Conservation (phyloP, 805 yeast genomes). For the Nakazawaea laoshanensis region DNA sequence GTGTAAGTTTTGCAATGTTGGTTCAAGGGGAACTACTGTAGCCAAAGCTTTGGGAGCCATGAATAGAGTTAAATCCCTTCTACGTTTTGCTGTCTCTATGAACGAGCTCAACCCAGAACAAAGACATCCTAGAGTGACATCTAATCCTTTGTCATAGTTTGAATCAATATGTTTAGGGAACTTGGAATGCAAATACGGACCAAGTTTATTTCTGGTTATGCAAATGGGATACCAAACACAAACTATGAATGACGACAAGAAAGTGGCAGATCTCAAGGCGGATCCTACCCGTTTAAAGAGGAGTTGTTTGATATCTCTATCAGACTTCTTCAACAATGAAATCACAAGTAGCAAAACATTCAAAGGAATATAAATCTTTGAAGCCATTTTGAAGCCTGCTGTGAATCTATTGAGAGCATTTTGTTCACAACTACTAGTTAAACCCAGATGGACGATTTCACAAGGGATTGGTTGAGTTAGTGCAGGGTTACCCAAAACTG, state of each 20-base stretch:
- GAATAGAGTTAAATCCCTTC: conserved; percentile 39
- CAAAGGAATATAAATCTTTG: conserved; percentile 31
- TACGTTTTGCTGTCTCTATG: conserved; percentile 29
- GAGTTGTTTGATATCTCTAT: conserved; percentile 13
- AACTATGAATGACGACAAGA: conserved; percentile 32
- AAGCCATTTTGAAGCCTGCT: conserved; percentile 32
- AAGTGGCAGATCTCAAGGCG: conserved; percentile 31
- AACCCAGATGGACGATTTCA: conserved; percentile 30
- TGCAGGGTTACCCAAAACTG: conserved; percentile 21
- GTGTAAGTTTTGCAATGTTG: conserved; percentile 2
- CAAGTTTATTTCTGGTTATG: conserved; percentile 28
- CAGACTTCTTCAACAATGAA: conserved; percentile 9
- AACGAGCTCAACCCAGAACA: conserved; percentile 33
- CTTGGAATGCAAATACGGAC: conserved; percentile 21
- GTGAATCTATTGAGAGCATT: conserved; percentile 37
- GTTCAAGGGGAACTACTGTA: conserved; percentile 9
- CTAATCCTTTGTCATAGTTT: conserved; percentile 29
- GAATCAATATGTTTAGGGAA: conserved; percentile 6
- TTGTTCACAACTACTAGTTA: conserved; percentile 30
- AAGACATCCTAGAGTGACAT: conserved; percentile 31
- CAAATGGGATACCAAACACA: conserved; percentile 41
- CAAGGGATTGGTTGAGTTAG: conserved; percentile 28
- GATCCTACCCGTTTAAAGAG: conserved; percentile 9
- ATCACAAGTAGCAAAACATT: conserved; percentile 25
- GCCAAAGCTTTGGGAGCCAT: conserved; percentile 24